Conservation (phyloP, 768 basidiomycete genomes). For the Candolleomyces aberdarensis region DNA sequence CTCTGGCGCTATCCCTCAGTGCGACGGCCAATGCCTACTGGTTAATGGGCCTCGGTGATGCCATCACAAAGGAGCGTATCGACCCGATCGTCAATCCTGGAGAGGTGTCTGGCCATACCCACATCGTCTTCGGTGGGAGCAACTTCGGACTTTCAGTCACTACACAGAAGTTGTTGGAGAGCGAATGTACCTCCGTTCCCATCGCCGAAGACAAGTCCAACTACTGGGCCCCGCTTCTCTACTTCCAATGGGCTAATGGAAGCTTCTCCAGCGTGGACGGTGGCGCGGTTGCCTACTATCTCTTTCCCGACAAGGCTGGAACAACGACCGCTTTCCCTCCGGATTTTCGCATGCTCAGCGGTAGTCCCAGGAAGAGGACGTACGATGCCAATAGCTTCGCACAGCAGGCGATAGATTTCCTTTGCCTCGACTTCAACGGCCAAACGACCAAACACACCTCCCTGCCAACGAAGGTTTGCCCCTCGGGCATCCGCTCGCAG, state of each 20-base stretch:
- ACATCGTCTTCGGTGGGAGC: slow-evolving; percentile 52
- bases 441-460: slow-evolving; percentile 33
- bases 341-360: slow-evolving; percentile 56
- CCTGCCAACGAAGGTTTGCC: slow-evolving; percentile 37
- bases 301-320: slow-evolving; percentile 44
- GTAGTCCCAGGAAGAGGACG: slow-evolving; percentile 43
- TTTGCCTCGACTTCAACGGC: slow-evolving; percentile 48
- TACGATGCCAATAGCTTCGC: slow-evolving; percentile 42
- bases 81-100: slow-evolving; percentile 52
- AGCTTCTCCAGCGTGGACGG: slow-evolving; percentile 42
- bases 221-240: slow-evolving; percentile 52
- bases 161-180: slow-evolving; percentile 40
- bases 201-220: slow-evolving; percentile 52
- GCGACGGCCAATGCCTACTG: slow-evolving; percentile 8
- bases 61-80: slow-evolving; percentile 45
- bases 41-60: slow-evolving; percentile 17
- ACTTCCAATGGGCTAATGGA: slow-evolving; percentile 53
- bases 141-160: slow-evolving; percentile 43
- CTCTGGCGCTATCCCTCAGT: neutral
- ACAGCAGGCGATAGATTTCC: slow-evolving; percentile 45
- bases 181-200: slow-evolving; percentile 51
- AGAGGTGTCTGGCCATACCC: slow-evolving; percentile 42
- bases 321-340: slow-evolving; percentile 50
- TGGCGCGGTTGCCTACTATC: slow-evolving; percentile 47
- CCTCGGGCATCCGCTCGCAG: slow-evolving; percentile 49